A percentile compares a stretch with the other conserved stretches of the same genome.
These are phyloP conservation scores for Fusarium sp. DNA, from an alignment of 2,329 filamentous ascomycete genomes.

Conservation along the genomic window DNA sequence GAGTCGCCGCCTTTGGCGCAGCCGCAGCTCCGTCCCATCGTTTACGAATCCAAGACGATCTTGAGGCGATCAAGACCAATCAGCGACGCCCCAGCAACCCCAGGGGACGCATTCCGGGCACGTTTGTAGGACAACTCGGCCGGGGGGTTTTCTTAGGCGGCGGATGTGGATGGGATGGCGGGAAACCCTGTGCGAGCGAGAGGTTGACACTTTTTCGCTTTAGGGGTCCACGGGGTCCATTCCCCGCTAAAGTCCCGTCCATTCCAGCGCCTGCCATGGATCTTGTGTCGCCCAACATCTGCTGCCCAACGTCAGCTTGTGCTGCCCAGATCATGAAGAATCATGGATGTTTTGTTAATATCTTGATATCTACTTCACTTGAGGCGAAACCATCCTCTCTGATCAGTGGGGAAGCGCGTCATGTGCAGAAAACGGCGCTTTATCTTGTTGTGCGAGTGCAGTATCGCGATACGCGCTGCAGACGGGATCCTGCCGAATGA, in stretches of 20 bases:
- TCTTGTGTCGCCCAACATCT: neutral
- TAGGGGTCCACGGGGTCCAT: slow-evolving; percentile 27
- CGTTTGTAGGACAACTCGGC: slow-evolving; percentile 18
- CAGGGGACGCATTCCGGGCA: slow-evolving; percentile 11
- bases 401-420: slow-evolving; percentile 4
- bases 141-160: slow-evolving; percentile 1
- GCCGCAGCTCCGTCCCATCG: slow-evolving; percentile 21
- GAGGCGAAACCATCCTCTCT: neutral
- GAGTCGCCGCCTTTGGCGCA: slow-evolving; percentile 25
- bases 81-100: slow-evolving; percentile 6
- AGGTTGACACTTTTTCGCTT: slow-evolving; percentile 20
- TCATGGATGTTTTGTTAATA: neutral
- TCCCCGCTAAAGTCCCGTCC: slow-evolving; percentile 24
- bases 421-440: slow-evolving; percentile 27
- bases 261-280: neutral
- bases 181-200: neutral
- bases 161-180: slow-evolving; percentile 4
- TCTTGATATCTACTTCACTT: neutral
- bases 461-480: slow-evolving; percentile 33
- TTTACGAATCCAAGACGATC: slow-evolving; percentile 5
- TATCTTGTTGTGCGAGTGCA: slow-evolving; percentile 18
- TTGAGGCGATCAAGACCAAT: slow-evolving; percentile 24
- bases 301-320: slow-evolving; percentile 6
- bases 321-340: neutral
- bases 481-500: slow-evolving; percentile 38